A percentile compares a stretch with the other conserved stretches of the same genome.
These are phyloP conservation scores for Tritrichomonas foetus DNA, from an alignment of 208 protist genomes.

Conservation along the genomic window DNA sequence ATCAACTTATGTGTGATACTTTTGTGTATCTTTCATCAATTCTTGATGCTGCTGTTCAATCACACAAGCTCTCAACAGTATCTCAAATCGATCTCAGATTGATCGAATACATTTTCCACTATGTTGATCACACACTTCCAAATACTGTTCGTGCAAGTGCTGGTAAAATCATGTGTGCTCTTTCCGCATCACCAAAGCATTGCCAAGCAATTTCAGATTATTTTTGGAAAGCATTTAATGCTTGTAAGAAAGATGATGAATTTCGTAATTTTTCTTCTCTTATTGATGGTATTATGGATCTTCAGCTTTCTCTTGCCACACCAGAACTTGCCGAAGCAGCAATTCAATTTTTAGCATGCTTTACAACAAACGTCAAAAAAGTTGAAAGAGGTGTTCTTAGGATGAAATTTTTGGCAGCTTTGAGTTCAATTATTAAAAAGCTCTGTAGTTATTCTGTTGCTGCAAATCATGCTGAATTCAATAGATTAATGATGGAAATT, in stretches of 20 bases:
- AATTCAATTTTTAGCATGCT: background rate
- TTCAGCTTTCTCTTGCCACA: background rate
- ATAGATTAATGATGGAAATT: background rate
- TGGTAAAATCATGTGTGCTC: background rate
- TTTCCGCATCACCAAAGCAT: background rate
- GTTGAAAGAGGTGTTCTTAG: slow-evolving; percentile 3
- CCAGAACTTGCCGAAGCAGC: background rate
- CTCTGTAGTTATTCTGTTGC: background rate
- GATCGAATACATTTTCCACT: background rate
- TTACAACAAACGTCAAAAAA: background rate
- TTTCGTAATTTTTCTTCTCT: background rate
- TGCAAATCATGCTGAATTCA: background rate
- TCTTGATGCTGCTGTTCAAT: background rate
- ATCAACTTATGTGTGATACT: background rate
- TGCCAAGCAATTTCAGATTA: background rate
- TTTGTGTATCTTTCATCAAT: background rate
- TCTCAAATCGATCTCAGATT: background rate
- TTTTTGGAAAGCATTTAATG: background rate
- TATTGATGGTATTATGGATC: background rate
- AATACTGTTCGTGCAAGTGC: background rate
- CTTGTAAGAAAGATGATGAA: slow-evolving; percentile 25
- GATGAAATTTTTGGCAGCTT: background rate
- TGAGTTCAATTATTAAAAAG: background rate
- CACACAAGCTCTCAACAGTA: background rate
- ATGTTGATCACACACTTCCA: background rate